Base-by-base conservation (phyloP, 306 rosid species). In the Prinsepia uniflora region DNA sequence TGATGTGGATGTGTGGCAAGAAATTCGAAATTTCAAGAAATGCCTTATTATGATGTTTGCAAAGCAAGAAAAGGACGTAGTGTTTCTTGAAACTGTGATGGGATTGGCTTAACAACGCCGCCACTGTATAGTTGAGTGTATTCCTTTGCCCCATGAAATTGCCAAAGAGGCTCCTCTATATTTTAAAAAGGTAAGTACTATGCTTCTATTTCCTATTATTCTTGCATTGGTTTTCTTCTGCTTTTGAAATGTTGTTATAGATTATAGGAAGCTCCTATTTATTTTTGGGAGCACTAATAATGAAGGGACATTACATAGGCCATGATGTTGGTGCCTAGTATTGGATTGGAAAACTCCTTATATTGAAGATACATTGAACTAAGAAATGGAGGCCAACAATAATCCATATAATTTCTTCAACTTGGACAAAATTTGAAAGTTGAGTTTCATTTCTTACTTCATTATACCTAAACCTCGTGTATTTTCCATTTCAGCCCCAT, bases 31-130 rank as follows among this genome's bases (percentile, higher is more conserved):
- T 77, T 94, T 90, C 89, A 94, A 87, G 84, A 94, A 94, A 79
- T 90, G 98, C 78, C 90, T 94, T 43, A 87, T 94, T 67, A 88
- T 90, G 92, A 90, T 94, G 97, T 94, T 90, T 76, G 88, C 89
- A 17, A 77, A 87, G 83, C 94, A 94, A 84, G 97, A 86, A 77
- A 89, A 86, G 82, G 97, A 94, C 10, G 90, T 83, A 0, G 90
- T 94, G 59, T 94, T 94, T 81, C 98, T 94, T 47, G 95, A 90
- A 82, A 94, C 98, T 40, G 95, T 86, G 74, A 80, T 90, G 88
- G 88, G 86, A 50, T 94, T 94, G 82, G 87, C 92, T 20, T 85
- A 94, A 70, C 92, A 94, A 62, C 86, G 89, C 1, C 80, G 88
- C 7, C 98, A 87, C 68, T 94, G 96, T 76, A 75, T 87, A 84